Base-by-base conservation (phyloP, 257 asterid species). In the Plantago ovata region DNA sequence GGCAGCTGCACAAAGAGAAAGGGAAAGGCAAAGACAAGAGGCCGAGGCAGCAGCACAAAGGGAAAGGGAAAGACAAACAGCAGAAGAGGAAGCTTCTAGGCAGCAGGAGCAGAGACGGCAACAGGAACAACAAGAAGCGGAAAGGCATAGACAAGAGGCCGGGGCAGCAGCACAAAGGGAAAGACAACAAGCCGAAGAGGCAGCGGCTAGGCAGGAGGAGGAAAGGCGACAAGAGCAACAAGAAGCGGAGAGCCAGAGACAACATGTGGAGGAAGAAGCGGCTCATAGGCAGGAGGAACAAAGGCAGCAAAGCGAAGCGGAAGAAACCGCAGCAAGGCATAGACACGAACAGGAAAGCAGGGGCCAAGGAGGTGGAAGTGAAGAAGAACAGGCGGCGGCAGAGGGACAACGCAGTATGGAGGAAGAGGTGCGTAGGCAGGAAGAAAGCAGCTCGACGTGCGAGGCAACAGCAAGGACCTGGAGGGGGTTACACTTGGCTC, bases 121-220 rank as follows among this genome's bases (percentile, higher is more conserved):
- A 10, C 61, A 60, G 18, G 63, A 56, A 13, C 66, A 46, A 21
- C 14, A 38, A 53, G 16, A 43, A 23, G 52, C 24, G 38, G 44
- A 38, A 20, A 65, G 44, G 6, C 24, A 45, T 41, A 18, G 63
- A 47, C 2, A 22, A 41, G 61, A 38, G 21, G 47, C 23, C n/a
- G 43, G 39, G 8, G 12, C 49, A 39, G 7, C 15, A 24, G 42
- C 49, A 54, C 36, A 24, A 60, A 54, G 12, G 32, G 38, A 50
- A 18, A 18, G 18, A 22, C 36, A 56, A 47, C 38, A 44, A 13
- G 70, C 40, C 18, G 52, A 69, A 47, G 75, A 39, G 42, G 51
- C 38, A 13, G 56, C 28, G 16, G n/a, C 21, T 12, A 57, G 51
- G 38, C 62, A 43, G 19, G 58, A 44, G 18, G 50, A 24, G 56